phyloP scores from a whole-genome alignment of 768 basidiomycete species.

The Gymnopilus dilepis region DNA sequence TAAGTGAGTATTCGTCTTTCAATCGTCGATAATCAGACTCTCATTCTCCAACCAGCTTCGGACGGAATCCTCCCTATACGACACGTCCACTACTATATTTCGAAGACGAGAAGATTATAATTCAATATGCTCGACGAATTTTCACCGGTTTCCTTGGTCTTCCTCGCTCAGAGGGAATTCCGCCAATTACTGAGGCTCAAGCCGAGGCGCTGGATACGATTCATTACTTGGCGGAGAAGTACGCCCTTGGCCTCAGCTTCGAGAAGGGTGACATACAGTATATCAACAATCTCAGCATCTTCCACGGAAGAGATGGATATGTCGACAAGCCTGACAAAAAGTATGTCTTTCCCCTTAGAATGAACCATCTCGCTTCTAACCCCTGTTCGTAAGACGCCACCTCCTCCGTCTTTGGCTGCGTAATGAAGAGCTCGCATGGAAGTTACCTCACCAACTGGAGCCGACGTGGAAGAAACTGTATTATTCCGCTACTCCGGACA shows the following conservation, averaged over 20 bases:
- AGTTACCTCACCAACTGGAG: constrained; percentile 37
- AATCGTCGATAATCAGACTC: background rate
- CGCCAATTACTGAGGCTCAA: constrained; percentile 53
- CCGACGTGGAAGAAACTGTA: constrained; percentile 39
- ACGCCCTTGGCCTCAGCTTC: constrained; percentile 48
- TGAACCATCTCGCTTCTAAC: background rate
- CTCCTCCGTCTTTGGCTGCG: constrained; percentile 44
- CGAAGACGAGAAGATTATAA: constrained; percentile 44
- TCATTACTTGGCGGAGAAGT: constrained; percentile 50
- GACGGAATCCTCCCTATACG: constrained; percentile 39
- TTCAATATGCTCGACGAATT: constrained; percentile 49
- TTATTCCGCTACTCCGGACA: constrained; percentile 37
- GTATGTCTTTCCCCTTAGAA: constrained; percentile 31
- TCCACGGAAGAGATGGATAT: constrained; percentile 51
- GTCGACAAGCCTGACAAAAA: constrained; percentile 42
- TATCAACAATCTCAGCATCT: constrained; percentile 50
- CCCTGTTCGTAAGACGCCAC: constrained; percentile 33
- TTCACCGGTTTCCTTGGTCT: constrained; percentile 49
- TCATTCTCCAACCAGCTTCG: constrained; percentile 35
- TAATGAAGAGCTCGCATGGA: constrained; percentile 44
- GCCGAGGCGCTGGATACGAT: constrained; percentile 52
- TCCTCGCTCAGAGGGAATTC: constrained; percentile 42
- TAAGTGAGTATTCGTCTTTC: constrained; percentile 27
- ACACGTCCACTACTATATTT: constrained; percentile 46
- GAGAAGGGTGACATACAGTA: constrained; percentile 56